These are phyloP conservation scores for Cyclanthera cordifolia DNA, from an alignment of 306 rosid species.

Conservation along the genomic window DNA sequence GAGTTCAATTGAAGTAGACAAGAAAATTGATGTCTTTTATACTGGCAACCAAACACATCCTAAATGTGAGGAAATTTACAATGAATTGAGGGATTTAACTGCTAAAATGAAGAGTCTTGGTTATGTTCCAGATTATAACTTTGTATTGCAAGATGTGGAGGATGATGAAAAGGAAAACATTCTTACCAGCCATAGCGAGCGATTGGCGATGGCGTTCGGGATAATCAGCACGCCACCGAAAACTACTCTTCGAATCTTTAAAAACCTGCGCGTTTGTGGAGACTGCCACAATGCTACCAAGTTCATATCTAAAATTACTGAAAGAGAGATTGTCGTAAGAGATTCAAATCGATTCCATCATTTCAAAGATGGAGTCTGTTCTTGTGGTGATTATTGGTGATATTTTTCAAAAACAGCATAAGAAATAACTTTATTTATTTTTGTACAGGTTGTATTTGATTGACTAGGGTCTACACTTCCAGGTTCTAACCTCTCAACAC, in stretches of 20 bases:
- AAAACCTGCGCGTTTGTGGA: conserved; percentile 42
- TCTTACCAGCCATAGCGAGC: conserved; percentile 34
- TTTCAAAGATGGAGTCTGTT: conserved; percentile 37
- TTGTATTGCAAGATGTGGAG: conserved; percentile 45
- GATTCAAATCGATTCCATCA: conserved; percentile 47
- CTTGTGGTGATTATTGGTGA: conserved; percentile 50
- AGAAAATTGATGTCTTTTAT: conserved; percentile 39
- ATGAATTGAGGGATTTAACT: conserved; percentile 25
- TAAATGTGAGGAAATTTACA: conserved; percentile 29
- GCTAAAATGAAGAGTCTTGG: conserved; percentile 34
- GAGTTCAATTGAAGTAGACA: conserved; percentile 43
- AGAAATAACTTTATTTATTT: not conserved
- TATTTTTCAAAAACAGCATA: not conserved
- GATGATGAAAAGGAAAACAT: conserved; percentile 44
- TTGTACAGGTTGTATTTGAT: not conserved
- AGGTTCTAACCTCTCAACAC: not conserved
- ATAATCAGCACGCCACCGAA: conserved; percentile 28
- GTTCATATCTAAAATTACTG: conserved; percentile 25
- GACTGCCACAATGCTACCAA: conserved; percentile 35
- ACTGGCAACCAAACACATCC: conserved; percentile 37
- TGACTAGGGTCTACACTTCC: not conserved
- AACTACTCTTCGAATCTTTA: conserved; percentile 34
- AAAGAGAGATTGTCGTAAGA: conserved; percentile 39
- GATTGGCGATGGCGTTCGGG: conserved; percentile 38
- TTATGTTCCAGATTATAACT: conserved; percentile 34